phyloP scores from a whole-genome alignment of 495 filamentous ascomycete species.

The Hypomontagnella monticulosa region DNA sequence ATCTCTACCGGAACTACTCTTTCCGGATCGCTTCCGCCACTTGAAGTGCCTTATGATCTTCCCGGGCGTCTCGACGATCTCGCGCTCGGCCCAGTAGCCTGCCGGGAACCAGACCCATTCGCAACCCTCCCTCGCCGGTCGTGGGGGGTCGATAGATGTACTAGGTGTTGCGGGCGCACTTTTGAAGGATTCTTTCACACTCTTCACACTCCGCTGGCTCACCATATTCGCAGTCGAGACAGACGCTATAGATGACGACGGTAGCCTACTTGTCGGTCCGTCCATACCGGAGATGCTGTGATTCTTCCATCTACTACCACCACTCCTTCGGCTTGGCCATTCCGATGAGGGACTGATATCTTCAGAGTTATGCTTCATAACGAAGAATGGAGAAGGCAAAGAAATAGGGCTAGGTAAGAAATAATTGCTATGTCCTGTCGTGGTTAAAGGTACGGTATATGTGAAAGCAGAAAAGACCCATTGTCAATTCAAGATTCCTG shows the following conservation, averaged over 20 bases:
- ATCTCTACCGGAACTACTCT: conserved; percentile 44
- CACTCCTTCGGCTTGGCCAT: conserved; percentile 28
- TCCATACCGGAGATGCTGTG: conserved; percentile 43
- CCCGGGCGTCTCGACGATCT: conserved; percentile 43
- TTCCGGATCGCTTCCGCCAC: conserved; percentile 50
- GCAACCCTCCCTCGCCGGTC: conserved; percentile 57
- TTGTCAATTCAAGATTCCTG: conserved; percentile 20
- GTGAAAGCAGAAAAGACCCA: conserved; percentile 24
- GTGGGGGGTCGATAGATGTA: conserved; percentile 54
- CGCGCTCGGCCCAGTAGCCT: conserved; percentile 64
- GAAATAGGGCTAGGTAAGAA: neutral
- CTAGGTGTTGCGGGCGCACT: conserved; percentile 18
- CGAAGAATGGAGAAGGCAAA: neutral
- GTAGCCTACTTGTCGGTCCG: conserved; percentile 36
- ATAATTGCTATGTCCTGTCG: conserved; percentile 5
- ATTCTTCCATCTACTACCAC: conserved; percentile 30
- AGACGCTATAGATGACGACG: conserved; percentile 31
- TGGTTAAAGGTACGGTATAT: conserved; percentile 4
- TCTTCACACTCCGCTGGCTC: conserved; percentile 15
- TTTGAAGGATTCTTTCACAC: conserved; percentile 25
- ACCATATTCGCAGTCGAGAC: conserved; percentile 8
- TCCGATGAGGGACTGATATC: conserved; percentile 35
- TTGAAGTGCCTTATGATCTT: conserved; percentile 49
- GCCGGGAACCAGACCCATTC: conserved; percentile 68
- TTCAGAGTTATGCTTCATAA: conserved; percentile 28